These are phyloP conservation scores for Globisporangium carolinianum DNA, from an alignment of 352 stramenopile genomes.

Conservation along the genomic window DNA sequence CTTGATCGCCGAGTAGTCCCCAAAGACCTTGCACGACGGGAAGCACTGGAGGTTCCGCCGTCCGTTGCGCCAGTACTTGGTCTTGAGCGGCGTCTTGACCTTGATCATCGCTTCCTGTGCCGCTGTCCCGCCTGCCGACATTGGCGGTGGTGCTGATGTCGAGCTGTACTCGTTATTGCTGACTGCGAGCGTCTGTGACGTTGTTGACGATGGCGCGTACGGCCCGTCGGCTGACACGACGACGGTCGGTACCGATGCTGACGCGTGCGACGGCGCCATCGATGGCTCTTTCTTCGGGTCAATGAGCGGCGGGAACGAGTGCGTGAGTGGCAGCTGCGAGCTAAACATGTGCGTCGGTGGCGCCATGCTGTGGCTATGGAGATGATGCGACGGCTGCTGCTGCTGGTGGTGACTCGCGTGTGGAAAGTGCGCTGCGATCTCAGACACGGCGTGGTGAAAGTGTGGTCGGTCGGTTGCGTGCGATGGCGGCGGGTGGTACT, in stretches of 20 bases:
- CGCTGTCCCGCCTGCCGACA: conserved; percentile 5
- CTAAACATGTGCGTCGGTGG: conserved; percentile 18
- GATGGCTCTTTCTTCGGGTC: conserved; percentile 38
- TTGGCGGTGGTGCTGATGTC: no score
- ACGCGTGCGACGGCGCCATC: neutral
- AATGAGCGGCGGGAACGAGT: conserved; percentile 55
- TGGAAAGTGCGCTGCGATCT: conserved; percentile 35
- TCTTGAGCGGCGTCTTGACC: conserved; percentile 77
- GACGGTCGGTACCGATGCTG: neutral
- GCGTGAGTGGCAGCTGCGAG: conserved; percentile 21
- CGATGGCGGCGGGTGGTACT: conserved; percentile 4
- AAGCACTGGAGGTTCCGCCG: conserved; percentile 89
- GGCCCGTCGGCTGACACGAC: conserved; percentile 21
- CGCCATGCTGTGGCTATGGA: conserved; percentile 5
- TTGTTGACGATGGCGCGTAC: conserved; percentile 11
- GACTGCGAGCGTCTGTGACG: neutral
- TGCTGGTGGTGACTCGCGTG: conserved; percentile 14
- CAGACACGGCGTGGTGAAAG: conserved; percentile 14
- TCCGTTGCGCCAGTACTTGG: conserved; percentile 88
- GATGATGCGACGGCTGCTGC: neutral
- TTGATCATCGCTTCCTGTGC: conserved; percentile 82
- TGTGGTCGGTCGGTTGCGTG: conserved; percentile 14
- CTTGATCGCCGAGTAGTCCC: conserved; percentile 87
- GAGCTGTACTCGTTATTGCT: conserved; percentile 7
- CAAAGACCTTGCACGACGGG: conserved; percentile 84